Conservation (phyloP, 179 eudicot genomes). For the Pouteria campechiana region DNA sequence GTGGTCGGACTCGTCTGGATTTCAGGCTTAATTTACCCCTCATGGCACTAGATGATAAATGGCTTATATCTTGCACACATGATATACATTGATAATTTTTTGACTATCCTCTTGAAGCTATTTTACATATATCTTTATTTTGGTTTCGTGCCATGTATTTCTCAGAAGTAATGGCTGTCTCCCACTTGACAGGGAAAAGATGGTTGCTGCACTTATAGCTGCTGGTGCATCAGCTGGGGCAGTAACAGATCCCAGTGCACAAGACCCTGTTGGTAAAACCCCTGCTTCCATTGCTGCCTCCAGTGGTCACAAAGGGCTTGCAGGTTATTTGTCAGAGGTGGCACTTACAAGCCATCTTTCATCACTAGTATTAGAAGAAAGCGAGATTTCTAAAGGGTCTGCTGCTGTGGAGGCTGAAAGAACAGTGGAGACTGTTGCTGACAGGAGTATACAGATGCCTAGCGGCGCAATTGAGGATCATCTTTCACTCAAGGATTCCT, state of each 20-base stretch:
- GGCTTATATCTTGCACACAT: no score
- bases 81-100: no score
- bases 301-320: slow-evolving; percentile 77
- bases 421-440: slow-evolving; percentile 39
- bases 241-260: slow-evolving; percentile 74
- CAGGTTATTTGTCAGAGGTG: slow-evolving; percentile 86
- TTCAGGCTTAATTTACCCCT: no score
- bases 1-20: no score
- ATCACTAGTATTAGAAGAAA: slow-evolving; percentile 62
- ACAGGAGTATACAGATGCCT: no score
- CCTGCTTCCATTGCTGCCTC: slow-evolving; percentile 76
- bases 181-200: slow-evolving; percentile 72
- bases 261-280: slow-evolving; percentile 73
- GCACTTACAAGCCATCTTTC: slow-evolving; percentile 78
- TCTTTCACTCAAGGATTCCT: slow-evolving; percentile 36
- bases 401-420: slow-evolving; percentile 66
- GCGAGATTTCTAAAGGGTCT: slow-evolving; percentile 52
- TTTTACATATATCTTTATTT: no score
- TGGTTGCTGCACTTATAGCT: slow-evolving; percentile 84
- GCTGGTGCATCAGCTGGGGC: slow-evolving; percentile 87
- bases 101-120: no score
- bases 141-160: no score
- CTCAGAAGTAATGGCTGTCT: no score
- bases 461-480: slow-evolving; percentile 34
- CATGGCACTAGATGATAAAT: no score